Conservation (phyloP, 2,329 filamentous ascomycete genomes). For the Ceratocystis eucalypticola region DNA sequence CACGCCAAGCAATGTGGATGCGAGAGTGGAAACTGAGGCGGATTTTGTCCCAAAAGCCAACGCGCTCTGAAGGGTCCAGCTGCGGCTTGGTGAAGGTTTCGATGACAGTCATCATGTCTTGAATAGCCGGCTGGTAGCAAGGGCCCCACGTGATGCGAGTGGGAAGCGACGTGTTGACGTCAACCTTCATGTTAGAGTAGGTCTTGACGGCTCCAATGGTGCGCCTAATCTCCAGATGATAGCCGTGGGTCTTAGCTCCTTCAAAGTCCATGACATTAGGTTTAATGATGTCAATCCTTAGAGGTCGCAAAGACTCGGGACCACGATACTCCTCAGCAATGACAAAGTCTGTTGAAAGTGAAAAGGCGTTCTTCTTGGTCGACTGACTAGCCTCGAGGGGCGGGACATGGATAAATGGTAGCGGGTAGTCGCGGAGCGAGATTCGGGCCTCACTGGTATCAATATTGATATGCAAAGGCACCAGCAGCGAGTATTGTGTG, state of each 20-base stretch:
- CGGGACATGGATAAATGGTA: constrained; percentile 84
- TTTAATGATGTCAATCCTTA: constrained; percentile 74
- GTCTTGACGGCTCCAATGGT: constrained; percentile 94
- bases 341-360: constrained; percentile 80
- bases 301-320: constrained; percentile 62
- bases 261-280: constrained; percentile 28
- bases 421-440: constrained; percentile 81
- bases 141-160: constrained; percentile 95
- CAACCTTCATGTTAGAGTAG: constrained; percentile 80
- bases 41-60: constrained; percentile 99
- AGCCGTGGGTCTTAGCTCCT: constrained; percentile 35
- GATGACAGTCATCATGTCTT: constrained; percentile 99
- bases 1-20: constrained; percentile 80
- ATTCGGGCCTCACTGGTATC: constrained; percentile 81
- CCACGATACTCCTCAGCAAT: constrained; percentile 88
- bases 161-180: constrained; percentile 84
- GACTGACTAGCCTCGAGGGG: constrained; percentile 68
- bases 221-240: constrained; percentile 72
- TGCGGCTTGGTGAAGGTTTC: constrained; percentile 96
- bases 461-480: constrained; percentile 81
- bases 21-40: constrained; percentile 86
- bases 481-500: constrained; percentile 76
- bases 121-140: constrained; percentile 92
- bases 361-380: constrained; percentile 64
- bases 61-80: constrained; percentile 79